phyloP scores from a whole-genome alignment of 2,329 filamentous ascomycete genomes.

The Trichoderma brevicompactum region DNA sequence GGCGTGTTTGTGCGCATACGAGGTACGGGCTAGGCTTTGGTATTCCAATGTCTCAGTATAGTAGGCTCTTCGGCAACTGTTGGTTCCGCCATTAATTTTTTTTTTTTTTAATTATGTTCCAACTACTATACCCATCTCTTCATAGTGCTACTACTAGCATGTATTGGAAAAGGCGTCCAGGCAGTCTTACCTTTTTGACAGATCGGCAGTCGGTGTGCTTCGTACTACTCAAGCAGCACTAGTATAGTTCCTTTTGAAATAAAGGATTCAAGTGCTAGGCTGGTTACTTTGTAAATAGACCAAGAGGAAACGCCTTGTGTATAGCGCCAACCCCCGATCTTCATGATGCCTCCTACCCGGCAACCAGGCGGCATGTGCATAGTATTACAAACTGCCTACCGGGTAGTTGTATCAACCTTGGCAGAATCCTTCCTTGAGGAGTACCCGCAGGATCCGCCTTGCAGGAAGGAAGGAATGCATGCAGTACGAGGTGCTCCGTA shows the following conservation, averaged over 20 bases:
- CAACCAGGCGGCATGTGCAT: too few species aligned
- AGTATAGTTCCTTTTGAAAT: not conserved
- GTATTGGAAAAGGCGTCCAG: not conserved
- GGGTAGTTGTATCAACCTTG: not conserved
- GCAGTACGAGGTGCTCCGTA: conserved; percentile 13
- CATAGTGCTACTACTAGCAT: not conserved
- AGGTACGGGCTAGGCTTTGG: not conserved
- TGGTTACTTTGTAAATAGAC: not conserved
- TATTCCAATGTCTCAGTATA: conserved; percentile 12
- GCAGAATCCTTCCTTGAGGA: not conserved
- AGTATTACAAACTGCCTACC: not conserved
- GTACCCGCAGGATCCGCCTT: conserved; percentile 20
- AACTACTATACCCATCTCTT: too few species aligned
- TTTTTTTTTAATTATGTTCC: not conserved
- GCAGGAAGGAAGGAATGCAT: conserved; percentile 20
- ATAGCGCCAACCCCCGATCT: conserved; percentile 5
- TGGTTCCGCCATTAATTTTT: not conserved
- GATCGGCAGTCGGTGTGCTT: conserved; percentile 18
- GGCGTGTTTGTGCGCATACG: not conserved
- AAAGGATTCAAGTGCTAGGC: not conserved
- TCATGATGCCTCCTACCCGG: too few species aligned
- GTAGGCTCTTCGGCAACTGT: not conserved
- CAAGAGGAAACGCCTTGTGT: conserved; percentile 7
- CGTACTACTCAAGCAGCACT: not conserved
- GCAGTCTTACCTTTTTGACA: conserved; percentile 14